Conservation (phyloP, 176 grass and related monocot species). For the Oryza meyeriana region DNA sequence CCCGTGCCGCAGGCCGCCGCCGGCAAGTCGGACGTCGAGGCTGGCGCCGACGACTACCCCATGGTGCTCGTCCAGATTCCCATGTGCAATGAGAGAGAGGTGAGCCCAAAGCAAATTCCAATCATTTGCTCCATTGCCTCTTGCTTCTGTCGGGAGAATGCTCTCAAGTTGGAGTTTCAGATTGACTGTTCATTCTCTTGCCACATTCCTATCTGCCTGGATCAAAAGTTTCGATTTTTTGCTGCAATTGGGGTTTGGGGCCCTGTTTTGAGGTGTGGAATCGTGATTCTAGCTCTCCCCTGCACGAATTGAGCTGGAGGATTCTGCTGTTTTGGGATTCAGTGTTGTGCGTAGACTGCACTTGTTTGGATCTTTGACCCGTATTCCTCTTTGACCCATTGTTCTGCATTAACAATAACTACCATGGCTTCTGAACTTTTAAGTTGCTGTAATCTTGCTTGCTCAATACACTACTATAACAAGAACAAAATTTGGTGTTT, state of each 20-base stretch:
- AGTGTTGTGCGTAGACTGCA: not conserved
- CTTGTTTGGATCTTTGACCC: conserved; percentile 44
- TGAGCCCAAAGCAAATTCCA: conserved; percentile 23
- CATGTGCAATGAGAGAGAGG: conserved; percentile 98
- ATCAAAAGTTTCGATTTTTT: conserved; percentile 15
- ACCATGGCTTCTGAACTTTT: conserved; percentile 5
- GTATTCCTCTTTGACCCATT: conserved; percentile 22
- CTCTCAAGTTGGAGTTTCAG: not conserved
- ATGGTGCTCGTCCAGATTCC: conserved; percentile 94
- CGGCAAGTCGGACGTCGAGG: conserved; percentile 53
- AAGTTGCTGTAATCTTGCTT: not conserved
- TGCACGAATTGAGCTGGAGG: not conserved
- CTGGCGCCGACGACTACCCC: conserved; percentile 46
- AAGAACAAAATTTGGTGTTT: not conserved
- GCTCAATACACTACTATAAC: not conserved
- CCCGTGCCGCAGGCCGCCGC: conserved; percentile 31
- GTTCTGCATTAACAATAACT: conserved; percentile 1
- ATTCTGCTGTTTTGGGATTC: not conserved
- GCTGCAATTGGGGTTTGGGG: not conserved
- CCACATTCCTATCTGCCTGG: not conserved
- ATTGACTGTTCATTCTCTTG: not conserved
- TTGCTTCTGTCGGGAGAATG: not conserved
- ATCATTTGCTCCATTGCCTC: not conserved
- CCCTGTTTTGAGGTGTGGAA: not conserved
- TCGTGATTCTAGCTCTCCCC: not conserved